These are phyloP conservation scores for Silybum marianum DNA, from an alignment of 129 eudicot genomes.

Conservation along the genomic window DNA sequence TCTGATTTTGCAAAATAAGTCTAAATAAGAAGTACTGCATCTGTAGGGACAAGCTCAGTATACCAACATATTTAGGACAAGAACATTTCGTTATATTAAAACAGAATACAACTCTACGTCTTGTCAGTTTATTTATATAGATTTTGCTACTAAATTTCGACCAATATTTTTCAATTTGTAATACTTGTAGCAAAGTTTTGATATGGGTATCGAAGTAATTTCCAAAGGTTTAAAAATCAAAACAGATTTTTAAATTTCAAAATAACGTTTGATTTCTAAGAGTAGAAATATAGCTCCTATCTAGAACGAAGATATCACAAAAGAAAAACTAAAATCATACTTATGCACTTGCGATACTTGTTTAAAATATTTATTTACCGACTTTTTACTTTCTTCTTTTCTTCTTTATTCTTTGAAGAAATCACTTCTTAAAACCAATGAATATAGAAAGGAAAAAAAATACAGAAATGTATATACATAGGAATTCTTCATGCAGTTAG, in stretches of 20 bases:
- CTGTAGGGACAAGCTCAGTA: too few species aligned
- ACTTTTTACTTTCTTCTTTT: not conserved
- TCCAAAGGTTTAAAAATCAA: not conserved
- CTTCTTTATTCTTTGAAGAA: not conserved
- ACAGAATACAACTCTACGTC: not conserved
- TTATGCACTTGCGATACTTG: not conserved
- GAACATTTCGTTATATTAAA: not conserved
- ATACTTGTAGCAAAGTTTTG: slow-evolving; percentile 14
- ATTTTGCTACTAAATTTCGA: not conserved
- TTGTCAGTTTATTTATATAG: not conserved
- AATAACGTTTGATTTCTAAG: not conserved
- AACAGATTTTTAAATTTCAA: not conserved
- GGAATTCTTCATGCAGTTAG: not conserved
- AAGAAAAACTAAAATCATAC: slow-evolving; percentile 1
- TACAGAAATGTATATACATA: not conserved
- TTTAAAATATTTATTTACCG: not conserved
- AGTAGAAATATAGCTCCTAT: not conserved
- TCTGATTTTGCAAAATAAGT: not conserved
- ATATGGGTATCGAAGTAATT: not conserved
- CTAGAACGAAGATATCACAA: not conserved
- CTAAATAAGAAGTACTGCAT: not conserved
- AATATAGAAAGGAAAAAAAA: too few species aligned
- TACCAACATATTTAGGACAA: too few species aligned
- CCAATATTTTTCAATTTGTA: not conserved
- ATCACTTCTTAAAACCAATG: not conserved